These are phyloP conservation scores for Gypsophila paniculata DNA, from an alignment of 179 eudicot genomes.

Conservation along the genomic window DNA sequence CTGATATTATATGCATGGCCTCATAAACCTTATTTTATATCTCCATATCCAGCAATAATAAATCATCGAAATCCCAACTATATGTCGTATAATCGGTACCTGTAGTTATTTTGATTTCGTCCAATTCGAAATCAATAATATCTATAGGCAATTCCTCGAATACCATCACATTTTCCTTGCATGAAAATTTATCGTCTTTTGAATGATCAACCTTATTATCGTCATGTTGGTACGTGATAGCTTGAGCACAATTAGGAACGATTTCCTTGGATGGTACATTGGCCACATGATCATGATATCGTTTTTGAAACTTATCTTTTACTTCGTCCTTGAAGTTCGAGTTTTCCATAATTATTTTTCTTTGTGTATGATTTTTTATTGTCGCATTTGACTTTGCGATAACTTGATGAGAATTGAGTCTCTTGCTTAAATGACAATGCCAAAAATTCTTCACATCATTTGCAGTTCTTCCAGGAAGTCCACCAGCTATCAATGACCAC, in stretches of 20 bases:
- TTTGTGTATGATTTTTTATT: neutral
- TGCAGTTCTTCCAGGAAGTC: slow-evolving; percentile 43
- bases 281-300: neutral
- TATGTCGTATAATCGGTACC: slow-evolving; percentile 18
- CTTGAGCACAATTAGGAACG: neutral
- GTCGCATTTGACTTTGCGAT: neutral
- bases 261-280: slow-evolving; percentile 6
- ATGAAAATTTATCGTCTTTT: slow-evolving; percentile 4
- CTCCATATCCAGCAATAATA: slow-evolving; percentile 25
- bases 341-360: neutral
- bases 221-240: neutral
- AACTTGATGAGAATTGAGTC: slow-evolving; percentile 10
- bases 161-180: neutral
- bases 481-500: slow-evolving; percentile 47
- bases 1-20: too few species aligned
- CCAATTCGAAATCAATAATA: slow-evolving; percentile 20
- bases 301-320: neutral
- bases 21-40: neutral
- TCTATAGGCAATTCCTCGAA: slow-evolving; percentile 15
- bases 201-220: neutral
- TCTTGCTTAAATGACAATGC: slow-evolving; percentile 44
- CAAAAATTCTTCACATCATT: slow-evolving; percentile 49
- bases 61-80: slow-evolving; percentile 31
- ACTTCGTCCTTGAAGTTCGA: neutral
- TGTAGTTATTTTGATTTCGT: slow-evolving; percentile 15